phyloP scores from a whole-genome alignment of 1,284 basidiomycete genomes.

The Sporisorium reilianum region DNA sequence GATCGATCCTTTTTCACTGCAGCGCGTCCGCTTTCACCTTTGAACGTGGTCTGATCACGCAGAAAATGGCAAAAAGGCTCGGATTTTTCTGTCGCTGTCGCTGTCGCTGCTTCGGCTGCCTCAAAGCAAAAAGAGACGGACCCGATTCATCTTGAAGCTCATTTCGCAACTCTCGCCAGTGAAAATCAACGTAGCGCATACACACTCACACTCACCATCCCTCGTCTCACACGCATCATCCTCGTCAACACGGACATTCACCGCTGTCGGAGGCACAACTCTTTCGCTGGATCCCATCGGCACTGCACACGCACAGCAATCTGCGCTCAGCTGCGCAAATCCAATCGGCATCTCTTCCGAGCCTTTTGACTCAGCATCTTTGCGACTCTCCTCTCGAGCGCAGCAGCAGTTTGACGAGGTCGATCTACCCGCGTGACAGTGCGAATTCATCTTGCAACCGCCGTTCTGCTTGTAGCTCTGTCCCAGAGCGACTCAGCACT shows the following conservation, averaged over 20 bases:
- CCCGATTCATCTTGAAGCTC: not conserved
- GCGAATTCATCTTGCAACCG: too few species aligned
- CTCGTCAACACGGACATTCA: not conserved
- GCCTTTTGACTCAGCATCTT: not conserved
- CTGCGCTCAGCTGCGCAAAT: not conserved
- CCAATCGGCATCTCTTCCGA: conserved; percentile 3
- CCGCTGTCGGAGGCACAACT: not conserved
- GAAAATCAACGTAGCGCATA: not conserved
- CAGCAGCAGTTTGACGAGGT: too few species aligned
- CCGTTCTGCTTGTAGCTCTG: too few species aligned
- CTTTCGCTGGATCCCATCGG: not conserved
- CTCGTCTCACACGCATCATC: not conserved
- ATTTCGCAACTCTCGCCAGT: not conserved
- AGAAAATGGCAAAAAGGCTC: not conserved
- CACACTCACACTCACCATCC: not conserved
- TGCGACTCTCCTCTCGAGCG: too few species aligned
- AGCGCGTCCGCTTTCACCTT: not conserved
- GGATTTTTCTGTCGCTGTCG: not conserved
- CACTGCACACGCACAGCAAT: not conserved
- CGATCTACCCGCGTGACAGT: too few species aligned
- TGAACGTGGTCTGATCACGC: conserved; percentile 13
- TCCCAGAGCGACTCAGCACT: not conserved
- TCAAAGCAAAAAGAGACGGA: not conserved
- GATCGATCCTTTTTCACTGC: conserved; percentile 5
- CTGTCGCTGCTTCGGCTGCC: too few species aligned